Evolutionary conservation across 441 rosid species (phyloP).

Genomic region (Gossypium aridum): DNA sequence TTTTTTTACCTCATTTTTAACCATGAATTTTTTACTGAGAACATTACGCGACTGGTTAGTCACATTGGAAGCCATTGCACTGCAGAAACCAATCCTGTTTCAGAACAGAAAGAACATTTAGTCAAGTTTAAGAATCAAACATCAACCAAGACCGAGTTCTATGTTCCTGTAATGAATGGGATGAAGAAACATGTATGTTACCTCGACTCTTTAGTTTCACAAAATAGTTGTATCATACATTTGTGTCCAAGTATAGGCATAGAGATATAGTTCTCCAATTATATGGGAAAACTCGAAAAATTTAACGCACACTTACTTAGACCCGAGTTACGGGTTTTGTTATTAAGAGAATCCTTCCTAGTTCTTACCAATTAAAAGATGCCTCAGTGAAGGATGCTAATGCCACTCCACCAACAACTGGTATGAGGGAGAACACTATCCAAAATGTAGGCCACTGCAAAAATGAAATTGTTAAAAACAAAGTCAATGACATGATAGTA

Average conservation of each 20-base stretch:
- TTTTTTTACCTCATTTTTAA: slow-evolving; percentile 32
- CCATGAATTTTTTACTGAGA: slow-evolving; percentile 53
- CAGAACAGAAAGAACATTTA: not conserved
- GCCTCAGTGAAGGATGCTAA: slow-evolving; percentile 56
- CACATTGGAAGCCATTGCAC: slow-evolving; percentile 67
- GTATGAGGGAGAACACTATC: slow-evolving; percentile 41
- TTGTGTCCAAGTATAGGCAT: no score
- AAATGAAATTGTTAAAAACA: slow-evolving; percentile 4
- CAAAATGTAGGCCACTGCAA: slow-evolving; percentile 45
- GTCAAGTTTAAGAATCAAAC: not conserved
- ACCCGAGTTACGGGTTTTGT: not conserved
- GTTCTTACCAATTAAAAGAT: slow-evolving; percentile 51
- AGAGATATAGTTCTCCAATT: no score
- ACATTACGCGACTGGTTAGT: slow-evolving; percentile 66
- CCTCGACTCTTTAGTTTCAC: not conserved
- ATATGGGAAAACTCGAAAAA: no score
- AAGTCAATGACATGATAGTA: not conserved
- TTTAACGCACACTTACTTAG: no score
- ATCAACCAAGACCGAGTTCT: not conserved
- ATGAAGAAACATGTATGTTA: not conserved
- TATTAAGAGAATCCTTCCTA: not conserved
- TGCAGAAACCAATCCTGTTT: slow-evolving; percentile 55
- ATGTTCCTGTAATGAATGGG: not conserved
- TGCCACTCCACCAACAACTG: slow-evolving; percentile 59
- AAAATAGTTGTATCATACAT: not conserved